Evolutionary conservation across 2,329 filamentous ascomycete genomes (phyloP).

Genomic region (Canariomyces notabilis): DNA sequence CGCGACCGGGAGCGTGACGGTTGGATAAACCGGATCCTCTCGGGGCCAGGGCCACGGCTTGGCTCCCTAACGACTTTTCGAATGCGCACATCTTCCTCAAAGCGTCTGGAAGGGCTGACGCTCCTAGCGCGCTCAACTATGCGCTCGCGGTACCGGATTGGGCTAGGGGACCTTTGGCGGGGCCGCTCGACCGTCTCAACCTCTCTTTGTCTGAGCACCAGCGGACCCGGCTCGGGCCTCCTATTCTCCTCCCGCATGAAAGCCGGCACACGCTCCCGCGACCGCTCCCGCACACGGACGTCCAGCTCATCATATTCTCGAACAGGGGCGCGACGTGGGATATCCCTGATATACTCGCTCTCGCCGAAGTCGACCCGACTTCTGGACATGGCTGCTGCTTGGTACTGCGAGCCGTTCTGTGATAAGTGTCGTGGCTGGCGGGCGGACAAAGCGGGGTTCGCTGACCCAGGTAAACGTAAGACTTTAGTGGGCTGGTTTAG

Average conservation of each 20-base stretch:
- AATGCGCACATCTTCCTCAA: constrained; percentile 30
- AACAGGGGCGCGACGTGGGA: constrained; percentile 22
- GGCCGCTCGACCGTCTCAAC: constrained; percentile 49
- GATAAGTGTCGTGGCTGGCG: constrained; percentile 1
- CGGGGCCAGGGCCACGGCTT: constrained; percentile 20
- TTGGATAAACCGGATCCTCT: constrained; percentile 35
- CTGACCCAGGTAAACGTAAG: constrained; percentile 1
- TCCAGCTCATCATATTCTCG: constrained; percentile 26
- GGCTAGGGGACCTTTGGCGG: constrained; percentile 41
- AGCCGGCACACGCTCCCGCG: constrained; percentile 43
- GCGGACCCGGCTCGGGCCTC: constrained; percentile 43
- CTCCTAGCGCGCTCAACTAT: constrained; percentile 41
- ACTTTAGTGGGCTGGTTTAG: background rate
- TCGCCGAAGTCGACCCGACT: constrained; percentile 41
- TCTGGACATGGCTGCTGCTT: constrained; percentile 25
- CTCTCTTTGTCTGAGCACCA: constrained; percentile 52
- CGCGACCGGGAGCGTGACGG: constrained; percentile 20
- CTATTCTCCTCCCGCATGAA: constrained; percentile 49
- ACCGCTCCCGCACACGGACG: constrained; percentile 35
- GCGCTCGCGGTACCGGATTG: constrained; percentile 39
- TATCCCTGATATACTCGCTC: constrained; percentile 39
- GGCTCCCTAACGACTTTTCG: constrained; percentile 29
- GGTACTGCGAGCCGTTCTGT: constrained; percentile 6
- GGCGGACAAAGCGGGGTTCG: constrained; percentile 12
- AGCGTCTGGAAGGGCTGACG: constrained; percentile 33